phyloP scores from a whole-genome alignment of 805 yeast species.

The Pichia nanzhaoensis region DNA sequence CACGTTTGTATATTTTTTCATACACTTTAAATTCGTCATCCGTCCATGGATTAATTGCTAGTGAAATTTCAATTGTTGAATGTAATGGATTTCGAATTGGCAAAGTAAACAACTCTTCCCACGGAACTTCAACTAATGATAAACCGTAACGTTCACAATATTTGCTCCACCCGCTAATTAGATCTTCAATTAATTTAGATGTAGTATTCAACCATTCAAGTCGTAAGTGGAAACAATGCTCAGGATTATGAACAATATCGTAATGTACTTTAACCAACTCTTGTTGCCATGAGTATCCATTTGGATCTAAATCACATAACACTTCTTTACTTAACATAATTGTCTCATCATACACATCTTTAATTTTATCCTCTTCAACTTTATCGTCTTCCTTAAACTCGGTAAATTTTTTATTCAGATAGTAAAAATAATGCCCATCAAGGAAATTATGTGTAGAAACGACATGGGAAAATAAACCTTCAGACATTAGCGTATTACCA shows the following conservation, averaged over 20 bases:
- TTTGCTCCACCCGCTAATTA: slow-evolving; percentile 70
- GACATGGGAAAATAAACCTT: slow-evolving; percentile 72
- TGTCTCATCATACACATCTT: slow-evolving; percentile 6
- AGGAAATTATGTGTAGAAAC: slow-evolving; percentile 75
- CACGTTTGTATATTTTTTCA: slow-evolving; percentile 37
- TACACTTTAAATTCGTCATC: slow-evolving; percentile 44
- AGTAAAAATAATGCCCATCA: slow-evolving; percentile 91
- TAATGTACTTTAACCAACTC: slow-evolving; percentile 80
- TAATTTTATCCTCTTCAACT: neutral
- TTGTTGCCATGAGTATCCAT: slow-evolving; percentile 61
- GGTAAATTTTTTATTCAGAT: slow-evolving; percentile 48
- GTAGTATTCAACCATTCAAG: slow-evolving; percentile 92
- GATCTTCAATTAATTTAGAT: slow-evolving; percentile 75
- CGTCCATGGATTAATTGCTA: slow-evolving; percentile 67
- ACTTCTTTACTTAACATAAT: slow-evolving; percentile 64
- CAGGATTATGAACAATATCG: slow-evolving; percentile 89
- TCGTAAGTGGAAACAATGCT: slow-evolving; percentile 86
- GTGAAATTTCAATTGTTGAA: slow-evolving; percentile 63
- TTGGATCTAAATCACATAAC: slow-evolving; percentile 69
- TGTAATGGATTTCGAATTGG: slow-evolving; percentile 82
- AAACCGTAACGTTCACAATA: slow-evolving; percentile 82
- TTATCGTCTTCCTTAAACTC: neutral
- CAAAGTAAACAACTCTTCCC: slow-evolving; percentile 75
- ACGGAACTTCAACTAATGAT: slow-evolving; percentile 78
- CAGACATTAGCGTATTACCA: slow-evolving; percentile 73